Evolutionary conservation across 75 land plant genomes (phyloP).

Genomic region (Cryptomeria japonica): DNA sequence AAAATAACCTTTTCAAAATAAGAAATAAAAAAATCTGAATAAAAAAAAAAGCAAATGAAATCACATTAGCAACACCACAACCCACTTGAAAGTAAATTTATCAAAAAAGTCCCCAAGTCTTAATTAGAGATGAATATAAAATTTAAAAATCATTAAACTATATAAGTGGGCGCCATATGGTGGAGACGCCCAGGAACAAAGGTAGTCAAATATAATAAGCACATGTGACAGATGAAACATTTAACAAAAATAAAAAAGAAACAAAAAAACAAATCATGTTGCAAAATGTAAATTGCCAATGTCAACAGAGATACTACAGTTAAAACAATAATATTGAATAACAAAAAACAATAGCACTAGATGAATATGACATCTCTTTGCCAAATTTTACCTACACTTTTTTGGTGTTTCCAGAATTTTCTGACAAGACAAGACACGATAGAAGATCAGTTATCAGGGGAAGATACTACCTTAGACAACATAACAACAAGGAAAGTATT

Average conservation of each 20-base stretch:
- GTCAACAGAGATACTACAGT: neutral
- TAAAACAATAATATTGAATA: neutral
- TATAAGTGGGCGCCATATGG: neutral
- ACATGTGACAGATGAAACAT: neutral
- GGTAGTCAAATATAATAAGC: neutral
- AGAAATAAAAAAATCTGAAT: neutral
- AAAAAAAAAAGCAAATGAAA: neutral
- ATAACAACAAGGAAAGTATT: slow-evolving; percentile 91
- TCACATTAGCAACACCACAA: neutral
- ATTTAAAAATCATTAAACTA: too few relatives aligned
- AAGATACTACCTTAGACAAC: slow-evolving; percentile 56
- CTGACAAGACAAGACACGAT: neutral
- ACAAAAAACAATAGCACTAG: neutral
- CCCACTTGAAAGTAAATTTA: neutral
- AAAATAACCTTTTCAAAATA: neutral
- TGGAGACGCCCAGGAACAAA: neutral
- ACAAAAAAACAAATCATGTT: neutral
- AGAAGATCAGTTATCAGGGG: neutral
- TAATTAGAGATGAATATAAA: too few relatives aligned
- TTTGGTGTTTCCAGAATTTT: neutral
- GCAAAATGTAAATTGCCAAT: neutral
- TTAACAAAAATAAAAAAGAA: neutral
- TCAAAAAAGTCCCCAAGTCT: neutral
- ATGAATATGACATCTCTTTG: neutral
- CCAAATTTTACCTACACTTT: neutral